Evolutionary conservation across 2,329 filamentous ascomycete genomes (phyloP).

Genomic region (Aspergillus niger): DNA sequence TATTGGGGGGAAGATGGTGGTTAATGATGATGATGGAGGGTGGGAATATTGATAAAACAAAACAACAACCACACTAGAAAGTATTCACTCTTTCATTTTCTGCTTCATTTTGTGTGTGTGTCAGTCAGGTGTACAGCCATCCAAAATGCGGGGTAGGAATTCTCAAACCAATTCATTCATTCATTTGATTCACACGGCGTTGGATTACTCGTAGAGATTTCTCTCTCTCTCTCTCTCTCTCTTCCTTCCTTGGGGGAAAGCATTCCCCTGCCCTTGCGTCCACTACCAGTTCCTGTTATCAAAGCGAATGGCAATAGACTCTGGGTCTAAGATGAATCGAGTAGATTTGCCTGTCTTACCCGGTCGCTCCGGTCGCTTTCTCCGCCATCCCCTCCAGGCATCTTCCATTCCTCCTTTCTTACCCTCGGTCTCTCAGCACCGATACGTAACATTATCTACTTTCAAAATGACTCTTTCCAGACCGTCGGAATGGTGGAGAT

Average conservation of each 20-base stretch:
- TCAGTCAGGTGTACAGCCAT: not conserved
- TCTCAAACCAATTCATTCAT: not conserved
- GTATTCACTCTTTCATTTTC: not conserved
- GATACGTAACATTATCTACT: too few relatives aligned
- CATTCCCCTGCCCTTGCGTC: too few relatives aligned
- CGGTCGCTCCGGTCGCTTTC: too few relatives aligned
- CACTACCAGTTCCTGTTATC: too few relatives aligned
- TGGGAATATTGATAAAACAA: not conserved
- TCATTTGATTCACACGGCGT: not conserved
- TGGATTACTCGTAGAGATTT: too few relatives aligned
- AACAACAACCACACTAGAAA: not conserved
- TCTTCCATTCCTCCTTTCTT: not conserved
- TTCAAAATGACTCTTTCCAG: not conserved
- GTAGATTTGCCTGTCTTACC: too few relatives aligned
- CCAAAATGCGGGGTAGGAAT: constrained; percentile 33
- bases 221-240: too few relatives aligned
- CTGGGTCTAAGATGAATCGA: too few relatives aligned
- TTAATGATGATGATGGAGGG: not conserved
- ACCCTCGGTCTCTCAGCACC: too few relatives aligned
- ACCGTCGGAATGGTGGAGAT: not conserved
- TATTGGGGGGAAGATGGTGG: not conserved
- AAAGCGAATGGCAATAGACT: too few relatives aligned
- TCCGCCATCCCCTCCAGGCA: not conserved
- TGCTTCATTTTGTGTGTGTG: not conserved
- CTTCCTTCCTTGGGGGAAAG: too few relatives aligned